Percentiles rank a stretch among this genome's conserved stretches.
Conservation (phyloP, 2,329 filamentous ascomycete genomes). For the Epichloe uncinata region DNA sequence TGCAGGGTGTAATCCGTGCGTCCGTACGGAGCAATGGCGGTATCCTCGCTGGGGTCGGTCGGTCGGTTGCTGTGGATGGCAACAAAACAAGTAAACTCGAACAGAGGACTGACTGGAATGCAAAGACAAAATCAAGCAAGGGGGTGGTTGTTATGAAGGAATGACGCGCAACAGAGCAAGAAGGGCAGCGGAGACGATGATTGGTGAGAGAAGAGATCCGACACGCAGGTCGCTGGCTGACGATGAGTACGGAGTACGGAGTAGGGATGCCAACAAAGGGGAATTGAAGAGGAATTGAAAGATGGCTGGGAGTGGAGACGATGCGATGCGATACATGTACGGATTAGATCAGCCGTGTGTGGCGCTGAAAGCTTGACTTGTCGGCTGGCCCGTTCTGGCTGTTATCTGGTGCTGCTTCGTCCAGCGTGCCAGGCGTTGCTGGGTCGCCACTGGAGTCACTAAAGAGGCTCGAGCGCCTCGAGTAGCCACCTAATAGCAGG, state of each 20-base stretch:
- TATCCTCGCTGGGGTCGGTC: no score
- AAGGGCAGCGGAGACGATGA: background rate
- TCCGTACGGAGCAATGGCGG: no score
- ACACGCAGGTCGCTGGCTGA: background rate
- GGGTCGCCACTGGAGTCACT: background rate
- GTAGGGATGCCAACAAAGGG: background rate
- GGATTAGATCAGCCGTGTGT: background rate
- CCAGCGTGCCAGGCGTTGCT: background rate
- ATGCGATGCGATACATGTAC: background rate
- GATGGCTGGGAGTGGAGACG: slow-evolving; percentile 1
- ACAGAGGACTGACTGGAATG: no score
- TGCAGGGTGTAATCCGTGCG: no score
- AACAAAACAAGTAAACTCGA: no score
- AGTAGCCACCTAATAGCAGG: background rate
- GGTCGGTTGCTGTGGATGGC: no score
- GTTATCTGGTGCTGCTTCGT: no score
- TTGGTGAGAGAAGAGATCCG: background rate
- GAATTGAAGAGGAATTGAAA: background rate
- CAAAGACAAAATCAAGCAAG: no score
- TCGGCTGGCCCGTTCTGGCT: background rate
- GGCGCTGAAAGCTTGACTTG: background rate
- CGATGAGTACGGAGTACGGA: no score
- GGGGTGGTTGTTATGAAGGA: no score
- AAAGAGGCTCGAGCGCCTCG: slow-evolving; percentile 4
- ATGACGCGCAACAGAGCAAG: no score